Percentiles rank a stretch among this genome's conserved stretches.
These are phyloP conservation scores for Cylindrotheca closterium DNA, from an alignment of 108 stramenopile genomes.

Conservation along the genomic window DNA sequence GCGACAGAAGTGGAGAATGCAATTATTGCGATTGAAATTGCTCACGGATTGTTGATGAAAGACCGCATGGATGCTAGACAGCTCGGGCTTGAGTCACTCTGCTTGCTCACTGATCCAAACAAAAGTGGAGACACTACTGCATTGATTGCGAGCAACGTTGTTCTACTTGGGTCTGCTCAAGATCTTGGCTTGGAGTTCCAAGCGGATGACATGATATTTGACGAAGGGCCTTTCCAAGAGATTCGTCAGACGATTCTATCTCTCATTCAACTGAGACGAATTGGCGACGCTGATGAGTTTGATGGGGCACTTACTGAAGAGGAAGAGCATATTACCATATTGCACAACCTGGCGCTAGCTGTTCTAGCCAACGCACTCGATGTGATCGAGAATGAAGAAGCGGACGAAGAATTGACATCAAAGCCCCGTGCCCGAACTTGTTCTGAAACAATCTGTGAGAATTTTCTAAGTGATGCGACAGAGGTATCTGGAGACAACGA, in stretches of 20 bases:
- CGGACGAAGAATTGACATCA: constrained; percentile 27
- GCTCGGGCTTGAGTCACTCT: constrained; percentile 79
- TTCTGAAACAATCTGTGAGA: constrained; percentile 43
- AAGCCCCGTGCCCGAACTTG: constrained; percentile 40
- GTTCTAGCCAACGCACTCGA: constrained; percentile 82
- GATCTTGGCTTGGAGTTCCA: constrained; percentile 44
- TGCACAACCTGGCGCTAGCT: constrained; percentile 80
- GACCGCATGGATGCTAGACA: constrained; percentile 85
- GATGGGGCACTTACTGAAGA: constrained; percentile 48
- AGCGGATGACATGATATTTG: constrained; percentile 50
- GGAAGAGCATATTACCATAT: constrained; percentile 55
- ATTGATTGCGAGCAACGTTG: constrained; percentile 78
- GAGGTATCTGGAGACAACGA: constrained; percentile 59
- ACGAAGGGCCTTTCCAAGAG: constrained; percentile 76
- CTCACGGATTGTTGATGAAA: constrained; percentile 79
- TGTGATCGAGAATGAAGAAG: constrained; percentile 56
- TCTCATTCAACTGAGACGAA: constrained; percentile 62
- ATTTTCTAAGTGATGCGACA: constrained; percentile 65
- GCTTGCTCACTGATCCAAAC: constrained; percentile 75
- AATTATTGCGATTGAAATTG: constrained; percentile 81
- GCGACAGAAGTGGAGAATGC: constrained; percentile 59
- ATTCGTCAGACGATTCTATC: constrained; percentile 79
- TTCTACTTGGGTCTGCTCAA: constrained; percentile 67
- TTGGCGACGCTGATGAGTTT: constrained; percentile 64
- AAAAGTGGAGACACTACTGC: constrained; percentile 76